These are phyloP conservation scores for Monosporascus sp. DNA, from an alignment of 2,329 filamentous ascomycete species.

Conservation along the genomic window DNA sequence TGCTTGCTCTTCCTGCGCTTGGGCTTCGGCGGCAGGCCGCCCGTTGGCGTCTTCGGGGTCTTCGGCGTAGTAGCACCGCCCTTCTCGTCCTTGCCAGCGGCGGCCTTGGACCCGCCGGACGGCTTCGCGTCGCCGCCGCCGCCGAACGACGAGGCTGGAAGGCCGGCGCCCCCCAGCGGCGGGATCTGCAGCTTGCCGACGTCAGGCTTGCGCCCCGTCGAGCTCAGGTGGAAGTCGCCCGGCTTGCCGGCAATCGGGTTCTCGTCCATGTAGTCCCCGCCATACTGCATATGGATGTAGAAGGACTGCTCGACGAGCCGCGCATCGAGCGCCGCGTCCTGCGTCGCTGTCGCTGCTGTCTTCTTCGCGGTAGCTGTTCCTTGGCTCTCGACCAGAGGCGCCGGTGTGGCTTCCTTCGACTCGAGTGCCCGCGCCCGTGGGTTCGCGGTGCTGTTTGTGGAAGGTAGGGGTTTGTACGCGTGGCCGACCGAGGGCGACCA, in stretches of 20 bases:
- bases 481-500: constrained; percentile 54
- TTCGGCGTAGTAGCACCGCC: constrained; percentile 19
- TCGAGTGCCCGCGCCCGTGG: constrained; percentile 29
- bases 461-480: constrained; percentile 39
- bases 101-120: constrained; percentile 19
- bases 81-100: constrained; percentile 24
- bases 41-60: constrained; percentile 30
- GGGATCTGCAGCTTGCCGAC: constrained; percentile 26
- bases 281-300: constrained; percentile 52
- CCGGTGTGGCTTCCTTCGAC: constrained; percentile 43
- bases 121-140: constrained; percentile 1
- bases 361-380: constrained; percentile 27
- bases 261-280: constrained; percentile 63
- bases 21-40: constrained; percentile 23
- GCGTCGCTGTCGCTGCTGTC: constrained; percentile 21
- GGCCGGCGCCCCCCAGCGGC: constrained; percentile 8
- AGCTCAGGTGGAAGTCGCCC: constrained; percentile 60
- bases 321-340: constrained; percentile 34
- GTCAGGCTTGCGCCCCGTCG: constrained; percentile 49
- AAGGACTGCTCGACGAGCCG: constrained; percentile 55
- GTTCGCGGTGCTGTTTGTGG: constrained; percentile 8
- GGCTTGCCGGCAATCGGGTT: constrained; percentile 63
- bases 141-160: constrained; percentile 18
- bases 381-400: constrained; percentile 28
- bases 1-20: constrained; percentile 34